Percentiles rank a stretch among this genome's conserved stretches.
Conservation (phyloP, 495 filamentous ascomycete species). For the Pyrenula massariospora region DNA sequence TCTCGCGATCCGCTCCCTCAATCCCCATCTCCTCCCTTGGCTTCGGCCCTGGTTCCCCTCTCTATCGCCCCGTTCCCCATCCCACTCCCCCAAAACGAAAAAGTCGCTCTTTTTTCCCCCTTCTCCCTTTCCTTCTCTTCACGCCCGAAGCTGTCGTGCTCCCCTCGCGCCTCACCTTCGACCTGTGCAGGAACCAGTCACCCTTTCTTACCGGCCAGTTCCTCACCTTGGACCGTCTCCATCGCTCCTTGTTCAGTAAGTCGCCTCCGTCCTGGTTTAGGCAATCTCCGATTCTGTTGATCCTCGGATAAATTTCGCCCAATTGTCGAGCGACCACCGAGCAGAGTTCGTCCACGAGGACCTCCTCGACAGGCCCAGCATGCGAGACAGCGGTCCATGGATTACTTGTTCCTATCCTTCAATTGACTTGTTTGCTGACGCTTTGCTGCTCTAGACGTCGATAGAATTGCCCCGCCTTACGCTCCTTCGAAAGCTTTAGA, state of each 20-base stretch:
- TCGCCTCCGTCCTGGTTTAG: conserved; percentile 1
- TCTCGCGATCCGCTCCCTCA: conserved; percentile 11
- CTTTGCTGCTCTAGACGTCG: not conserved
- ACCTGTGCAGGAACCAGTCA: not conserved
- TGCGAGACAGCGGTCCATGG: no score
- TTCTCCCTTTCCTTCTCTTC: conserved; percentile 3
- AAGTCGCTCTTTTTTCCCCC: not conserved
- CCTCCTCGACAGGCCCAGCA: no score
- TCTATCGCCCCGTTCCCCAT: conserved; percentile 7
- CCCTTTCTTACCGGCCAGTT: not conserved
- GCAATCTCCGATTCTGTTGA: not conserved
- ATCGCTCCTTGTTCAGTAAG: conserved; percentile 6
- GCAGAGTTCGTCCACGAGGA: not conserved
- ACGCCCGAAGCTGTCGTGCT: not conserved
- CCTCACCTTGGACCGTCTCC: conserved; percentile 15
- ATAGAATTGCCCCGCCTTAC: not conserved
- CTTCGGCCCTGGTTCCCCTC: conserved; percentile 8
- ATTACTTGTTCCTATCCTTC: no score
- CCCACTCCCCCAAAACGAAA: not conserved
- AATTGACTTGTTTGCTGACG: not conserved
- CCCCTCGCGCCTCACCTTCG: not conserved
- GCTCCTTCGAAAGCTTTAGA: not conserved
- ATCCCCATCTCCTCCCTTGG: conserved; percentile 8
- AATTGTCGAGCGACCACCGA: not conserved
- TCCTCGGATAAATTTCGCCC: not conserved